Conservation (phyloP, 345 rosid genomes). For the Dimocarpus longan region DNA sequence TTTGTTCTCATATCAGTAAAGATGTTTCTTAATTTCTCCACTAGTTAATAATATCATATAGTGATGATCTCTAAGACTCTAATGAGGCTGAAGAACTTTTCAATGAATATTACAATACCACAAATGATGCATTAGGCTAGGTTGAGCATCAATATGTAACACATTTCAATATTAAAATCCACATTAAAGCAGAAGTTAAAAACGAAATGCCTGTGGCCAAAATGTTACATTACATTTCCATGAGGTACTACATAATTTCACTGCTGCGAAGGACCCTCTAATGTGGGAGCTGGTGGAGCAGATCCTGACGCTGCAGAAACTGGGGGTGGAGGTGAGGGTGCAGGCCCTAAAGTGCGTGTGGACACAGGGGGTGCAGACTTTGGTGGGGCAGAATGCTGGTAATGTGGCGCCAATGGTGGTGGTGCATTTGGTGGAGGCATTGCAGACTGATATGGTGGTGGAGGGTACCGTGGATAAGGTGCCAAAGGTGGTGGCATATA, state of each 20-base stretch:
- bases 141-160: neutral
- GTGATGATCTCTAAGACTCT: neutral
- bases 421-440: slow-evolving; percentile 44
- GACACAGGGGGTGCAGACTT: slow-evolving; percentile 35
- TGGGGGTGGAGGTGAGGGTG: slow-evolving; percentile 2
- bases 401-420: slow-evolving; percentile 41
- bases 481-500: slow-evolving; percentile 53
- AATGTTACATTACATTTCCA: neutral
- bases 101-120: neutral
- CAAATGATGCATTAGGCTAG: neutral
- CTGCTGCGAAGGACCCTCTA: slow-evolving; percentile 11
- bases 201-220: neutral
- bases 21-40: neutral
- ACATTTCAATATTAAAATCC: neutral
- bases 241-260: neutral
- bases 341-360: slow-evolving; percentile 10
- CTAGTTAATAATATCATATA: neutral
- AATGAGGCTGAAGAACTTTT: too few species aligned
- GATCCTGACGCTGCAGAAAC: slow-evolving; percentile 27
- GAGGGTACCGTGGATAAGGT: slow-evolving; percentile 70
- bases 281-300: slow-evolving; percentile 27
- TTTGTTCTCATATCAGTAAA: too few species aligned
- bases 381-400: slow-evolving; percentile 41
- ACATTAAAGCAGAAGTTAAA: neutral
- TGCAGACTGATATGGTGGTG: slow-evolving; percentile 45